Percentiles rank a stretch among this genome's conserved stretches.
Conservation (phyloP, 352 stramenopile genomes). For the Phytopythium oedochilum region DNA sequence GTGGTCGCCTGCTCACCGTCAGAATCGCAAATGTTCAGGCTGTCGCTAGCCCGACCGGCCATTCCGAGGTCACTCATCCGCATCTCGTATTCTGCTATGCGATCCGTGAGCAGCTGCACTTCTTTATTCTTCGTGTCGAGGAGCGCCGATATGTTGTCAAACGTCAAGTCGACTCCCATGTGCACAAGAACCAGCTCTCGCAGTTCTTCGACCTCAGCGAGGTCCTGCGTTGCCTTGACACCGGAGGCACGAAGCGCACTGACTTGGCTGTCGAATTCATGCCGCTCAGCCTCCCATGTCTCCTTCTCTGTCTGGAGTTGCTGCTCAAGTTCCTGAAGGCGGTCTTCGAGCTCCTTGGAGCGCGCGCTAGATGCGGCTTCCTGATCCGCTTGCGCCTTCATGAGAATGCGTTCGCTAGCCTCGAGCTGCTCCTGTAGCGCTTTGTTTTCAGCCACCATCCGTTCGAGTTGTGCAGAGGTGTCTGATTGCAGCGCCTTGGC, state of each 20-base stretch:
- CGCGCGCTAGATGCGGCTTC: background rate
- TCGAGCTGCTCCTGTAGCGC: slow-evolving; percentile 1
- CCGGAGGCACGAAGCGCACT: slow-evolving; percentile 15
- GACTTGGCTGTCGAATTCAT: slow-evolving; percentile 9
- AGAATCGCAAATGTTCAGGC: background rate
- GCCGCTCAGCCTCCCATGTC: slow-evolving; percentile 8
- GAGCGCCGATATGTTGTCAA: slow-evolving; percentile 37
- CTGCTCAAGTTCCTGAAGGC: slow-evolving; percentile 8
- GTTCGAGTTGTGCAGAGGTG: slow-evolving; percentile 53
- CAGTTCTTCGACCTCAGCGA: slow-evolving; percentile 28
- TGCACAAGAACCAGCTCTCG: slow-evolving; percentile 34
- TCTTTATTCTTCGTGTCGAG: slow-evolving; percentile 46
- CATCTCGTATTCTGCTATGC: slow-evolving; percentile 13
- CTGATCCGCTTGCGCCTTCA: background rate
- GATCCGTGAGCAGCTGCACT: slow-evolving; percentile 31
- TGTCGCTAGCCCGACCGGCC: background rate
- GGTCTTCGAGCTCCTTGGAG: slow-evolving; percentile 11
- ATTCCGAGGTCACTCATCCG: slow-evolving; percentile 1
- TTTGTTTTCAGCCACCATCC: background rate
- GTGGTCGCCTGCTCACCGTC: slow-evolving; percentile 2
- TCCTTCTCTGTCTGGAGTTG: slow-evolving; percentile 3
- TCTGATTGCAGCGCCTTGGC: slow-evolving; percentile 51
- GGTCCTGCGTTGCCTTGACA: slow-evolving; percentile 16
- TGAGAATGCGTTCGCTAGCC: background rate
- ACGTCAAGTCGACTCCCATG: slow-evolving; percentile 33